Base-by-base conservation (phyloP, 164 flowering plant species). In the Aristolochia fimbriata region DNA sequence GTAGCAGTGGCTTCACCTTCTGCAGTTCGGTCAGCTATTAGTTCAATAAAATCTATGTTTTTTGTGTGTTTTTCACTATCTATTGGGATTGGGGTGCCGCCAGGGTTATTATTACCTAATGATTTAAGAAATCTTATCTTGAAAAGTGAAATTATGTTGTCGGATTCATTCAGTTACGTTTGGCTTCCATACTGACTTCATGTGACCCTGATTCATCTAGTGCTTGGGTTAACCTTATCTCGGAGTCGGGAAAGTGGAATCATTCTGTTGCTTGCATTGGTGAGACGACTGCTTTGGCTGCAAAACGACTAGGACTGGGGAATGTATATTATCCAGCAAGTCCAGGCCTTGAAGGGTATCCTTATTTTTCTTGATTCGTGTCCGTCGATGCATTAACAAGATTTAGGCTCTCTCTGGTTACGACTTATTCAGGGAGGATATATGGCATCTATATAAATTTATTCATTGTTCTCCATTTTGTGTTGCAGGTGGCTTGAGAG, bases 341-440 rank as follows among this genome's bases (percentile, higher is more conserved):
- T 60, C 97, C 99, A 51, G 91, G 97, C 59, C 75, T 93, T 37
- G 92, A 90, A 68, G 99, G 99, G 99, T 90, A 87, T 70, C n/a
- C 21, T 22, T 51, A 19, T 16, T 57, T 33, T 48, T 27, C 14
- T 49, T 49, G n/a, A 49, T 5, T 49, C 16, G n/a, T 20, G 6
- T 5, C 4, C 16, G 16, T 11, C 19, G 51, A 17, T 15, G 51
- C 21, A 49, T 49, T 20, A 3, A 5, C 51, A 49, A 20, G 51
- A 49, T 16, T 20, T 49, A 16, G 21, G 51, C 21, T 5, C 14
- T 5, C 14, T 13, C n/a, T 49, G 14, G 19, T 16, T 20, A 20
- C 1, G 51, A 49, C n/a, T 5, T 4, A 49, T 5, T 37, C 45
- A 55, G 45, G 31, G 24, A 55, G n/a, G 13, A 1, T 23, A 55